These are phyloP conservation scores for Hanseniaspora pseudoguilliermondii DNA, from an alignment of 805 yeast genomes.

Conservation along the genomic window DNA sequence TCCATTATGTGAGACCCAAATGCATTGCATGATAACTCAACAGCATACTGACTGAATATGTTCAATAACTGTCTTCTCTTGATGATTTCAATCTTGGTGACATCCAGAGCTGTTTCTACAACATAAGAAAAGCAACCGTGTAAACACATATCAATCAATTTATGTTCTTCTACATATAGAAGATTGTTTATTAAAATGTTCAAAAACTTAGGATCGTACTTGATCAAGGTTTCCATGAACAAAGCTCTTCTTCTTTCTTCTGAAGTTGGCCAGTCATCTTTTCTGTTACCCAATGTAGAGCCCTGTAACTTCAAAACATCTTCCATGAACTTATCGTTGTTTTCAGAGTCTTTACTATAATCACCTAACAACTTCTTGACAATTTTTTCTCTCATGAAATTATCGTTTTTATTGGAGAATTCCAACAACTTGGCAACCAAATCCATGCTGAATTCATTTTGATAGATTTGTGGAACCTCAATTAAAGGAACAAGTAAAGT, in stretches of 20 bases:
- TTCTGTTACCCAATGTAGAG: constrained; percentile 69
- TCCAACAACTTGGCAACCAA: constrained; percentile 55
- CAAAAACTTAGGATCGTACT: constrained; percentile 51
- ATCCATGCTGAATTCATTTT: constrained; percentile 46
- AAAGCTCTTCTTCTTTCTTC: constrained; percentile 73
- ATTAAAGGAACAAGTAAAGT: constrained; percentile 50
- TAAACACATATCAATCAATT: constrained; percentile 58
- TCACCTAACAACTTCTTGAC: constrained; percentile 36
- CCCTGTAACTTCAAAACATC: constrained; percentile 50
- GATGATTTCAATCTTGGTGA: constrained; percentile 37
- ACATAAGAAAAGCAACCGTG: constrained; percentile 90
- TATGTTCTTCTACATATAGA: constrained; percentile 46
- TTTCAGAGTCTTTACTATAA: constrained; percentile 30
- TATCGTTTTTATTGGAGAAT: constrained; percentile 45
- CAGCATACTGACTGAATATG: constrained; percentile 42
- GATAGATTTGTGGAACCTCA: constrained; percentile 46
- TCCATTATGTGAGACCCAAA: constrained; percentile 89
- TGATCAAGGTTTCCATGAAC: constrained; percentile 59
- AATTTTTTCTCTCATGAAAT: constrained; percentile 49
- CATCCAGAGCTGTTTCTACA: constrained; percentile 52
- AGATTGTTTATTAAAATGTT: constrained; percentile 47
- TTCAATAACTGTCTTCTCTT: constrained; percentile 60
- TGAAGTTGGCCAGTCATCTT: constrained; percentile 85
- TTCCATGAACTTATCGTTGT: constrained; percentile 43
- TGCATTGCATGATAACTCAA: constrained; percentile 61